Conservation (phyloP, 192 early-diverging fungal genomes). For the Phycomyces blakesleeanus region DNA sequence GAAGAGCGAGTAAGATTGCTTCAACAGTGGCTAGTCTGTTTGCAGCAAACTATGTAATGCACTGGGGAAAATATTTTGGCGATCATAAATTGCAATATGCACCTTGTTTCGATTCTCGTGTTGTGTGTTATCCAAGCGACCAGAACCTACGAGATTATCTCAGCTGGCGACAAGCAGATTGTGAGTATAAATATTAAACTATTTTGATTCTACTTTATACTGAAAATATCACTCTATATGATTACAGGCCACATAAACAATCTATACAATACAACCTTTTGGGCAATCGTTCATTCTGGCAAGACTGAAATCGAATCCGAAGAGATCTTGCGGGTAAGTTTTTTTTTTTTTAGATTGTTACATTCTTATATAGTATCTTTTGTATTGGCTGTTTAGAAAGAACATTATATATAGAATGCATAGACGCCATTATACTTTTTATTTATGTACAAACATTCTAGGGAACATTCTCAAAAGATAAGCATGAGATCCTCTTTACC, state of each 20-base stretch:
- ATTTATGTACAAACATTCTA: slow-evolving; percentile 26
- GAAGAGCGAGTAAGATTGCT: slow-evolving; percentile 77
- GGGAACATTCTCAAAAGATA: slow-evolving; percentile 83
- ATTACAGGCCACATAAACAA: slow-evolving; percentile 72
- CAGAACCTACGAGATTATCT: slow-evolving; percentile 89
- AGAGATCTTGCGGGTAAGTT: slow-evolving; percentile 59
- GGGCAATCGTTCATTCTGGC: slow-evolving; percentile 79
- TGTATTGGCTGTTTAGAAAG: neutral
- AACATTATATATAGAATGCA: no score
- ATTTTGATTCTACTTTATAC: no score
- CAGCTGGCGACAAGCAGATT: slow-evolving; percentile 92
- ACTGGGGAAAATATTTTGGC: slow-evolving; percentile 75
- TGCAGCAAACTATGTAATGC: slow-evolving; percentile 78
- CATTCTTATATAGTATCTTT: no score
- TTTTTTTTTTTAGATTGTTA: no score
- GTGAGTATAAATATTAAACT: slow-evolving; percentile 29
- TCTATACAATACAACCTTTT: slow-evolving; percentile 94
- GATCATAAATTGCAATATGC: slow-evolving; percentile 63
- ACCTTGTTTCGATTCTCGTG: slow-evolving; percentile 89
- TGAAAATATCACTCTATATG: no score
- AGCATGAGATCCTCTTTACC: slow-evolving; percentile 89
- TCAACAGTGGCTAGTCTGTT: slow-evolving; percentile 83
- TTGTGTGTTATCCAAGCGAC: slow-evolving; percentile 82
- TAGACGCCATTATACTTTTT: neutral
- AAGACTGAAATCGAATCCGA: slow-evolving; percentile 73